Evolutionary conservation across 306 rosid species (phyloP).

Genomic region (Sicyos edulis): DNA sequence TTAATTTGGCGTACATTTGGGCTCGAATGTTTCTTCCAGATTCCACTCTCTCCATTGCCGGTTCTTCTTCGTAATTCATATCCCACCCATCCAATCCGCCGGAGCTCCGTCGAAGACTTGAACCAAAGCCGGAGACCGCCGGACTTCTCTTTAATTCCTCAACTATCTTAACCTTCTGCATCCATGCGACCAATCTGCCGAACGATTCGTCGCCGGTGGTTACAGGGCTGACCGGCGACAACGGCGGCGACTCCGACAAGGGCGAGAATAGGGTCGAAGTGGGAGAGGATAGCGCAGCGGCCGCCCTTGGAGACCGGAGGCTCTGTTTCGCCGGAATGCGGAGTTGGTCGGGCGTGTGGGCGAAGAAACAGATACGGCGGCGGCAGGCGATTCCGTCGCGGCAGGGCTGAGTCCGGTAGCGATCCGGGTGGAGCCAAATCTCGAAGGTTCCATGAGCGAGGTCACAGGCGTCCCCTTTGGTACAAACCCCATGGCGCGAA

Average conservation of each 20-base stretch:
- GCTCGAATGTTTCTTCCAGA: constrained; percentile 72
- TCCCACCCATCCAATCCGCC: constrained; percentile 34
- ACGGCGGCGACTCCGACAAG: constrained; percentile 47
- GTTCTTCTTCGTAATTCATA: constrained; percentile 39
- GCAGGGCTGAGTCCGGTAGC: constrained; percentile 83
- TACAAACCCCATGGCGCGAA: constrained; percentile 60
- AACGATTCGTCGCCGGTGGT: constrained; percentile 25
- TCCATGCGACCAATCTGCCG: constrained; percentile 34
- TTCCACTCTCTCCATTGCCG: constrained; percentile 83
- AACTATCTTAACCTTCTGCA: constrained; percentile 26
- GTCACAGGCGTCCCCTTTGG: constrained; percentile 62
- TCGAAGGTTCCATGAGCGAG: constrained; percentile 93
- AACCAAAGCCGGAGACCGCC: neutral
- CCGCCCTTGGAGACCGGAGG: constrained; percentile 23
- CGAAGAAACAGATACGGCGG: constrained; percentile 79
- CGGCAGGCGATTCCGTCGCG: constrained; percentile 63
- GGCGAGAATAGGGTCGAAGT: constrained; percentile 24
- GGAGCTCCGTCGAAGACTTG: constrained; percentile 4
- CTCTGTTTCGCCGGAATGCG: constrained; percentile 38
- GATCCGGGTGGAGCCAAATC: constrained; percentile 89
- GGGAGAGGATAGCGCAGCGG: constrained; percentile 26
- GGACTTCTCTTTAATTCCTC: constrained; percentile 26
- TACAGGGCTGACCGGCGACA: constrained; percentile 35
- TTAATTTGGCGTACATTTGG: constrained; percentile 57
- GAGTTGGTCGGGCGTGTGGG: constrained; percentile 70